A percentile compares a stretch with the other conserved stretches of the same genome.
These are phyloP conservation scores for Aristolochia contorta DNA, from an alignment of 164 flowering plant species.

Conservation along the genomic window DNA sequence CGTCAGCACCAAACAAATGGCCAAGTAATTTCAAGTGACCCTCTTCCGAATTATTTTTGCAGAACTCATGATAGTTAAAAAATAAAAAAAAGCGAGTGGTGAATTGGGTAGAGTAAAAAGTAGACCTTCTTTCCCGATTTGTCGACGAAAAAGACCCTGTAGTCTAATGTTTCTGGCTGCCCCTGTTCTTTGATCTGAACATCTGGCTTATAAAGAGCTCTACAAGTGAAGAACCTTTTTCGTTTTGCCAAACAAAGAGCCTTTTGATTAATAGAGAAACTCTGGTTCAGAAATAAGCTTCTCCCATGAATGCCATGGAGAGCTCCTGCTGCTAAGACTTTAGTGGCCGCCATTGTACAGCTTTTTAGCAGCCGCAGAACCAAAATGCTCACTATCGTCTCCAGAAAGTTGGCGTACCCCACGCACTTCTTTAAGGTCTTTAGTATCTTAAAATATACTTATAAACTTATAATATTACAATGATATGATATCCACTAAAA, in stretches of 20 bases:
- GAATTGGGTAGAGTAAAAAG: background rate
- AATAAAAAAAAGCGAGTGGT: background rate
- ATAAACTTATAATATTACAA: too few relatives aligned
- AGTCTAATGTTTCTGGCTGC: conserved; percentile 76
- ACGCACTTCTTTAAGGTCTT: too few relatives aligned
- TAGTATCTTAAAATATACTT: too few relatives aligned
- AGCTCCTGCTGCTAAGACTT: conserved; percentile 7
- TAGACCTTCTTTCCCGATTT: conserved; percentile 69
- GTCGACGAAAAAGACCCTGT: conserved; percentile 67
- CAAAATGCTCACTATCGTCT: too few relatives aligned
- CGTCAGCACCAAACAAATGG: too few relatives aligned
- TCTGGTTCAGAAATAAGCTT: background rate
- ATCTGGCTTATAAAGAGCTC: conserved; percentile 53
- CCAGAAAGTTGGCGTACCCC: too few relatives aligned
- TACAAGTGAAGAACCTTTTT: conserved; percentile 26
- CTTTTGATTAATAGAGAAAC: background rate
- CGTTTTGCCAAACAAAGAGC: background rate
- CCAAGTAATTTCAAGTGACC: background rate
- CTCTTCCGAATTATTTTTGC: background rate
- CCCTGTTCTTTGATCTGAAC: conserved; percentile 65
- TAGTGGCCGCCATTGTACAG: conserved; percentile 10
- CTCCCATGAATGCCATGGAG: conserved; percentile 4
- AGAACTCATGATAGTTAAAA: background rate
- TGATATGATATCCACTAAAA: too few relatives aligned
- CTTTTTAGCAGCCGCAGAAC: background rate